Base-by-base conservation (phyloP, 164 flowering plant genomes). In the Vitis cinerea region DNA sequence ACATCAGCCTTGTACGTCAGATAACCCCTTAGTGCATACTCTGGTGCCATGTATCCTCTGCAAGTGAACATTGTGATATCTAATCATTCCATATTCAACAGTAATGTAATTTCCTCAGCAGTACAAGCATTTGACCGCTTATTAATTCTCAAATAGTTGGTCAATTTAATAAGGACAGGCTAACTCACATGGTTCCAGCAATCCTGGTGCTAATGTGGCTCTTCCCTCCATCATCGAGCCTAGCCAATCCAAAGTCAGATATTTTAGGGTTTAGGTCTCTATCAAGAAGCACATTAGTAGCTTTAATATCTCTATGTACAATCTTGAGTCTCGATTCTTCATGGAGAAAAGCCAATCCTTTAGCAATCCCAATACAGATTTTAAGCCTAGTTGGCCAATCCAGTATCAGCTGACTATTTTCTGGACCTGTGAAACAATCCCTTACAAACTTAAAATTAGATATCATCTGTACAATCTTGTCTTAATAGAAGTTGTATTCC, bases 181-280 rank as follows among this genome's bases (percentile, higher is more conserved):
- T 55, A 58, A 77, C 84, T 75, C 49, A 87, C 93, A 84, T 74
- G 5, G 93, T 88, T 65, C 93, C 93, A n/a, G 88, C 90, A 10
- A 88, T 70, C 71, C 88, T 70, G 16, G 93, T 88, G 81, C 86
- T 88, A 51, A 88, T 84, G 69, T 87, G 93, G 59, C 83, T 79
- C 61, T 85, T 84, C 19, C 79, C 90, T 63, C 79, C 87, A 66
- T 87, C 93, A 63, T 85, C 82, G 64, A 88, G 90, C 79, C 67
- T 86, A n/a, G 93, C 93, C 76, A 89, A 71, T 23, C 93, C 93
- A 72, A 89, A 89, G 63, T 89, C 90, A 8, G 91, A 89, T 69
- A 89, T 85, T 72, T 84, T 89, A 11, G 93, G 81, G 23, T 78
- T 83, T 12, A 89, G 65, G 60, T 87, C 76, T 62, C 68, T 66